phyloP scores from a whole-genome alignment of 768 basidiomycete genomes.

The Amanita exitialis region DNA sequence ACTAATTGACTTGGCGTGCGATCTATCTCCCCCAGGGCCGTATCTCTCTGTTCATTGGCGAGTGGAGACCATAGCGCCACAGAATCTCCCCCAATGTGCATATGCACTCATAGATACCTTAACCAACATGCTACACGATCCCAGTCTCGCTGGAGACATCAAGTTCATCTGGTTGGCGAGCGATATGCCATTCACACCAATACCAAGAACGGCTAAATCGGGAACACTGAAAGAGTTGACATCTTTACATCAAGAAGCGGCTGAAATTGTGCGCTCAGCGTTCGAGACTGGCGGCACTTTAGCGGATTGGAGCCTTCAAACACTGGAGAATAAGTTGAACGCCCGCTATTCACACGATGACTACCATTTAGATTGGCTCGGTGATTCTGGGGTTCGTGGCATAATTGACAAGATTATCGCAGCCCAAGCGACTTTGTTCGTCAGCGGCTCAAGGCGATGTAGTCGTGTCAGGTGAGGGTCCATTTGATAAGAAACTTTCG shows the following conservation, averaged over 20 bases:
- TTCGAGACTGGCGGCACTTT: slow-evolving; percentile 33
- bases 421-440: slow-evolving; percentile 36
- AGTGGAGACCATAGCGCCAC: slow-evolving; percentile 37
- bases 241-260: slow-evolving; percentile 32
- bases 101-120: slow-evolving; percentile 37
- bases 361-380: slow-evolving; percentile 20
- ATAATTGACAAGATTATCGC: slow-evolving; percentile 50
- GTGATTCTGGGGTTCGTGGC: slow-evolving; percentile 40
- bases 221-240: slow-evolving; percentile 38
- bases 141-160: slow-evolving; percentile 19
- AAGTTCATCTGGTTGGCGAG: slow-evolving; percentile 45
- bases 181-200: slow-evolving; percentile 32
- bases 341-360: slow-evolving; percentile 14
- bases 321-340: slow-evolving; percentile 32
- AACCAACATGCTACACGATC: slow-evolving; percentile 19
- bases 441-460: slow-evolving; percentile 38
- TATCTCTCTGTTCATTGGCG: slow-evolving; percentile 50
- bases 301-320: slow-evolving; percentile 19
- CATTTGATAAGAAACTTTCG: neutral
- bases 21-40: slow-evolving; percentile 23
- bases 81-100: slow-evolving; percentile 36
- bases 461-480: slow-evolving; percentile 32
- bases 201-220: slow-evolving; percentile 17
- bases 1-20: slow-evolving; percentile 30
- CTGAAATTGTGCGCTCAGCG: slow-evolving; percentile 29